These are phyloP conservation scores for Wickerhamiella infanticola DNA, from an alignment of 1,139 yeast species.

Conservation along the genomic window DNA sequence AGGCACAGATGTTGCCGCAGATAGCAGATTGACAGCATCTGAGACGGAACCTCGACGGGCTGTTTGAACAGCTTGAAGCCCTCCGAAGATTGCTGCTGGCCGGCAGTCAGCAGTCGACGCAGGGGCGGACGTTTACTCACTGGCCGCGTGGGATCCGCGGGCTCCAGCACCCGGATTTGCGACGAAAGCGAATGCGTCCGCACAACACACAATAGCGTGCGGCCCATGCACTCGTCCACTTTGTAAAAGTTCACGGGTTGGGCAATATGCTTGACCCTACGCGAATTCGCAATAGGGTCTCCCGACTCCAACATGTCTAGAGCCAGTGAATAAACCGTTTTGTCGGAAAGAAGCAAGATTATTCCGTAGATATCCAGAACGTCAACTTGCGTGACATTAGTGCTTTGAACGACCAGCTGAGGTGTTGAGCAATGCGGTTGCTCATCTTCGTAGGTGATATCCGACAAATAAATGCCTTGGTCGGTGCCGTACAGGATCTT, in stretches of 20 bases:
- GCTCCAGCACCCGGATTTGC: constrained; percentile 75
- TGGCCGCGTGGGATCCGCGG: constrained; percentile 39
- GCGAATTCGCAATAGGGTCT: constrained; percentile 51
- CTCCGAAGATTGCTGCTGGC: constrained; percentile 19
- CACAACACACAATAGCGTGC: constrained; percentile 79
- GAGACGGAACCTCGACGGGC: constrained; percentile 71
- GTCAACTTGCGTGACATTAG: constrained; percentile 76
- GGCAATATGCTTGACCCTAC: constrained; percentile 64
- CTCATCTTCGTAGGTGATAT: constrained; percentile 29
- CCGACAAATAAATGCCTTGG: constrained; percentile 73
- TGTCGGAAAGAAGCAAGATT: constrained; percentile 67
- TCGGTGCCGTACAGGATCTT: constrained; percentile 84
- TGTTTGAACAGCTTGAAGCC: constrained; percentile 48
- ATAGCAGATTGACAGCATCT: constrained; percentile 83
- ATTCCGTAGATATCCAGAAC: constrained; percentile 86
- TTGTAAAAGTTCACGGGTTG: constrained; percentile 80
- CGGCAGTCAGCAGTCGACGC: constrained; percentile 32
- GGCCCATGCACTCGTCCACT: constrained; percentile 84
- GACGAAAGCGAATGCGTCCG: constrained; percentile 50
- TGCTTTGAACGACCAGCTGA: constrained; percentile 57
- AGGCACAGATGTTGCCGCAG: constrained; percentile 78
- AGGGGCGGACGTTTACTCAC: constrained; percentile 31
- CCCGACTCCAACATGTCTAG: constrained; percentile 45
- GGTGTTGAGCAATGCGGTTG: constrained; percentile 54
- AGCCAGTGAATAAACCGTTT: constrained; percentile 70